Evolutionary conservation across 352 stramenopile genomes (phyloP).

Genomic region (Lagenidium giganteum): DNA sequence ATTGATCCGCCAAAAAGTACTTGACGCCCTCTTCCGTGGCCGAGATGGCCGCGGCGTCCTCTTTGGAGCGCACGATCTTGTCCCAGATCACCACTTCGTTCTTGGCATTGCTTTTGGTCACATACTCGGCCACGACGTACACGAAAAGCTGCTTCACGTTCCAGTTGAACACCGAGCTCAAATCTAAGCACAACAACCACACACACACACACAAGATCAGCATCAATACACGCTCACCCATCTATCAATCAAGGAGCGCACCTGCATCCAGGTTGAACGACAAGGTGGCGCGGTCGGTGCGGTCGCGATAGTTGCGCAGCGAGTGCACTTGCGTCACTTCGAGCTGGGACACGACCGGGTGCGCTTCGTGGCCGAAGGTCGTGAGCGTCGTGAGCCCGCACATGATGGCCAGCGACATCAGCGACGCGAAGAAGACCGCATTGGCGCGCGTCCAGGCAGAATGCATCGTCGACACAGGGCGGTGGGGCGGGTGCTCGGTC

Average conservation of each 20-base stretch:
- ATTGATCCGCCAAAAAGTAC: slow-evolving; percentile 79
- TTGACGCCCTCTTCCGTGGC: slow-evolving; percentile 69
- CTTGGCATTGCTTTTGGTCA: slow-evolving; percentile 46
- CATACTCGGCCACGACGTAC: slow-evolving; percentile 83
- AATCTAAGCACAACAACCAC: slow-evolving; percentile 22
- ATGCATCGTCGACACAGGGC: slow-evolving; percentile 75
- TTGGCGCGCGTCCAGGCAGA: slow-evolving; percentile 85
- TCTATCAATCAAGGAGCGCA: slow-evolving; percentile 16
- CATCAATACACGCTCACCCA: neutral
- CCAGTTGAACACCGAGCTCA: slow-evolving; percentile 88
- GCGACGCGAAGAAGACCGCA: slow-evolving; percentile 76
- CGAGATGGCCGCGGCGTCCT: slow-evolving; percentile 34
- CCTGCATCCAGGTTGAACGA: slow-evolving; percentile 79
- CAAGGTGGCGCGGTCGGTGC: slow-evolving; percentile 72
- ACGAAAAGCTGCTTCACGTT: slow-evolving; percentile 89
- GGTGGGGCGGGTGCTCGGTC: too few relatives aligned
- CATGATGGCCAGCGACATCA: slow-evolving; percentile 72
- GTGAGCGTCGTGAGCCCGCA: slow-evolving; percentile 66
- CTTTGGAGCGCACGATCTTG: slow-evolving; percentile 71
- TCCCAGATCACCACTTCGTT: slow-evolving; percentile 88
- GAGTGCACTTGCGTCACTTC: slow-evolving; percentile 69
- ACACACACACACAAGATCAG: neutral
- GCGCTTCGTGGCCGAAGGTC: slow-evolving; percentile 58
- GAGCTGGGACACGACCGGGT: slow-evolving; percentile 53
- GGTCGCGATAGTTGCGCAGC: slow-evolving; percentile 79